Conservation (phyloP, 179 eudicot genomes). For the Corrigiola litoralis region DNA sequence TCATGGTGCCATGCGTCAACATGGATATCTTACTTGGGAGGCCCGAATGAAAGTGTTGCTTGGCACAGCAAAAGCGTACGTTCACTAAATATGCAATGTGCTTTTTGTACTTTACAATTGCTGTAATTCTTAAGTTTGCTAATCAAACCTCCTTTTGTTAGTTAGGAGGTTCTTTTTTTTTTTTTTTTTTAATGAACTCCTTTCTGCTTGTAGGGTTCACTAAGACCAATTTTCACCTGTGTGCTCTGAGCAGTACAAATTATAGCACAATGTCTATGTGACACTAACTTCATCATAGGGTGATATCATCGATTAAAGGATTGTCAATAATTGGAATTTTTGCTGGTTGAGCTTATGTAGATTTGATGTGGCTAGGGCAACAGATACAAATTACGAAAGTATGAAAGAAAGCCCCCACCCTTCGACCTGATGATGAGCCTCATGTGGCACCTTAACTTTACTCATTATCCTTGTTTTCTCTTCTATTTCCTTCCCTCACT, state of each 20-base stretch:
- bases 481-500: not conserved
- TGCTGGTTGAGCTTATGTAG: not conserved
- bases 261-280: not conserved
- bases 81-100: constrained; percentile 9
- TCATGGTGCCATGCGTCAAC: constrained; percentile 95
- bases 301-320: not conserved
- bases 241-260: not conserved
- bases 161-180: too few relatives aligned
- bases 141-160: too few relatives aligned
- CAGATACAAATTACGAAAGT: not conserved
- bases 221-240: not conserved
- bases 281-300: not conserved
- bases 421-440: not conserved
- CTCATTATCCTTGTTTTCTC: not conserved
- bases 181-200: too few relatives aligned
- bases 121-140: too few relatives aligned
- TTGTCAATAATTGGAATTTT: not conserved
- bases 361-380: not conserved
- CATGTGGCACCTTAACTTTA: not conserved
- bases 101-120: not conserved
- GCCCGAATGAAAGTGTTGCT: constrained; percentile 85
- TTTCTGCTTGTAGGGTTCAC: too few relatives aligned
- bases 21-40: constrained; percentile 96
- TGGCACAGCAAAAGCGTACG: constrained; percentile 99
- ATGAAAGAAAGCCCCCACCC: not conserved